Percentiles rank a stretch among this genome's conserved stretches.
Evolutionary conservation across 768 basidiomycete species (phyloP).

Genomic region (Fomitopsis serialis): DNA sequence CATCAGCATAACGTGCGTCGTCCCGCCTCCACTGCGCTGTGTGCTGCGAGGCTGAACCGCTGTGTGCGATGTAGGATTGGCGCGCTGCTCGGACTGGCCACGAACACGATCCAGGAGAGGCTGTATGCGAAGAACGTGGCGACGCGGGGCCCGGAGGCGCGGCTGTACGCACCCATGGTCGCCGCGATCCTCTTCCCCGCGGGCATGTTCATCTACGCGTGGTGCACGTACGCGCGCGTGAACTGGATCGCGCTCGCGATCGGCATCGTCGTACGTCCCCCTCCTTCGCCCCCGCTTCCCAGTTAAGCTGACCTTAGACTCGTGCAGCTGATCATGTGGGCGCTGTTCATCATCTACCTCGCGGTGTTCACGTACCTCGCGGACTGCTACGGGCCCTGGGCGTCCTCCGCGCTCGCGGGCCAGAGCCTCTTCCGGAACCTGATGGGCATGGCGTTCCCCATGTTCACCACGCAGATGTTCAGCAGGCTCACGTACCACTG

Average conservation of each 20-base stretch:
- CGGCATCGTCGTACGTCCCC: slow-evolving; percentile 33
- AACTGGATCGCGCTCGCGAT: slow-evolving; percentile 60
- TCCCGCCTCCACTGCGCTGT: slow-evolving; percentile 11
- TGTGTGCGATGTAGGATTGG: slow-evolving; percentile 41
- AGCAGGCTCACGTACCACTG: slow-evolving; percentile 41
- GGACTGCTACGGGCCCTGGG: slow-evolving; percentile 44
- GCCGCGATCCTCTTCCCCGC: slow-evolving; percentile 49
- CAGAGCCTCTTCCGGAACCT: slow-evolving; percentile 43
- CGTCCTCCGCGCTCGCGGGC: slow-evolving; percentile 50
- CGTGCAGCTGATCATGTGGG: slow-evolving; percentile 32
- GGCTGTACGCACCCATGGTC: slow-evolving; percentile 51
- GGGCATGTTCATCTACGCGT: slow-evolving; percentile 72
- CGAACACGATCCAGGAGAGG: slow-evolving; percentile 27
- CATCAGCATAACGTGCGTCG: slow-evolving; percentile 43
- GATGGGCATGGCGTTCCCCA: slow-evolving; percentile 39
- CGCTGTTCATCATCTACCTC: slow-evolving; percentile 38
- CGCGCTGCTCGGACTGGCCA: slow-evolving; percentile 23
- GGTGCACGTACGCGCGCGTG: slow-evolving; percentile 50
- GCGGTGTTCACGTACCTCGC: slow-evolving; percentile 43
- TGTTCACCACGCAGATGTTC: slow-evolving; percentile 46
- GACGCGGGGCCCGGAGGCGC: slow-evolving; percentile 46
- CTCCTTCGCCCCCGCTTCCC: background rate
- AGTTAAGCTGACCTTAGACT: background rate
- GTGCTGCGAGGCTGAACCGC: slow-evolving; percentile 3
- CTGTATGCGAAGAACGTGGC: slow-evolving; percentile 21